Conservation (phyloP, 129 eudicot species). For the Tagetes erecta region DNA sequence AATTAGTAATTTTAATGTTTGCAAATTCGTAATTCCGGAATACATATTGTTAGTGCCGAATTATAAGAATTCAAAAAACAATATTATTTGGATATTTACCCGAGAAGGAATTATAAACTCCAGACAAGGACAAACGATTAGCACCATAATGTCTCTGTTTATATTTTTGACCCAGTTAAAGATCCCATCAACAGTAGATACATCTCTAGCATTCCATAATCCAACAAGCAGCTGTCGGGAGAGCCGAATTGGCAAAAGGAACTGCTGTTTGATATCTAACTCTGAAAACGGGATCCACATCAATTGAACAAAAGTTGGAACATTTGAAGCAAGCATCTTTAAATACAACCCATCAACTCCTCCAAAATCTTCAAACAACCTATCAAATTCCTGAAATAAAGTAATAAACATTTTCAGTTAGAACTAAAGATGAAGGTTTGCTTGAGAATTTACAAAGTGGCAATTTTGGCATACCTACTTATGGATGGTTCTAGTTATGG, state of each 20-base stretch:
- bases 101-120: slow-evolving; percentile 58
- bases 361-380: slow-evolving; percentile 79
- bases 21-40: not conserved
- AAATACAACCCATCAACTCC: slow-evolving; percentile 80
- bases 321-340: slow-evolving; percentile 75
- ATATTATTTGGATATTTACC: slow-evolving; percentile 41
- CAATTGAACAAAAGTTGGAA: slow-evolving; percentile 69
- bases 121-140: slow-evolving; percentile 55
- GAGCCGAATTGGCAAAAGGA: slow-evolving; percentile 46
- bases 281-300: slow-evolving; percentile 91
- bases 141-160: slow-evolving; percentile 57
- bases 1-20: not conserved
- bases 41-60: not conserved
- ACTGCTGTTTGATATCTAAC: slow-evolving; percentile 57
- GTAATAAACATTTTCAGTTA: slow-evolving; percentile 25
- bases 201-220: slow-evolving; percentile 48
- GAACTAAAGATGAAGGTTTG: slow-evolving; percentile 22
- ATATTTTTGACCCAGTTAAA: slow-evolving; percentile 32
- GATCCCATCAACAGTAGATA: slow-evolving; percentile 30
- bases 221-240: slow-evolving; percentile 41
- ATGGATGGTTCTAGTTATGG: not conserved
- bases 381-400: slow-evolving; percentile 63
- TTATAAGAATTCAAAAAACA: not conserved
- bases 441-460: slow-evolving; percentile 12
- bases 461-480: slow-evolving; percentile 6